Evolutionary conservation across 2,329 filamentous ascomycete genomes (phyloP).

Genomic region (Emergomyces africanus): DNA sequence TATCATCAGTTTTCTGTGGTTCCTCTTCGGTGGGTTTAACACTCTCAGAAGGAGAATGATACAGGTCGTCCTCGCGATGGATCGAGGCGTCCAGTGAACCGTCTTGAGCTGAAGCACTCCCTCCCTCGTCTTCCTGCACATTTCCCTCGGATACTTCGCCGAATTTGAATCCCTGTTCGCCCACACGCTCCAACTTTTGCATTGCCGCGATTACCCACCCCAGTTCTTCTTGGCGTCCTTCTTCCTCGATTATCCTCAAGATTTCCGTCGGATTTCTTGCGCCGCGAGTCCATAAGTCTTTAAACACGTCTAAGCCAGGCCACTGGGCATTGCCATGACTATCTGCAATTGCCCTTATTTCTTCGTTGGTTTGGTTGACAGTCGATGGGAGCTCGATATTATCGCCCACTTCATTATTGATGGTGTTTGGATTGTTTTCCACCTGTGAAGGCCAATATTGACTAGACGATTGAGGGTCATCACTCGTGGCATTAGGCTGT

Average conservation of each 20-base stretch:
- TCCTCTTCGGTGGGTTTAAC: background rate
- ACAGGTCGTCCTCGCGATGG: background rate
- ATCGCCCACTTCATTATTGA: background rate
- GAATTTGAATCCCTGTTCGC: background rate
- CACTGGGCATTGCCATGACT: background rate
- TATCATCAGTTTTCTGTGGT: background rate
- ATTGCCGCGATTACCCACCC: conserved; percentile 48
- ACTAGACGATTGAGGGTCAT: background rate
- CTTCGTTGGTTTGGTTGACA: background rate
- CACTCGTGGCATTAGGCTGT: background rate
- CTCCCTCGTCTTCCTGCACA: background rate
- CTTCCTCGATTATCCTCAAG: conserved; percentile 47
- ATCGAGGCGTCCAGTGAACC: background rate
- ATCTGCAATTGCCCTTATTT: background rate
- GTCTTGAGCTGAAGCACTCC: background rate
- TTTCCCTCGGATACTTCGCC: background rate
- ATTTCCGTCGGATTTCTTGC: conserved; percentile 48
- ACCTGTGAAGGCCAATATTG: background rate
- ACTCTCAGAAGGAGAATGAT: background rate
- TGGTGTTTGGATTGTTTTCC: background rate
- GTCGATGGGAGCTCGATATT: background rate
- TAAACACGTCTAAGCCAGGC: conserved; percentile 32
- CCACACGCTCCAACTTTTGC: conserved; percentile 17
- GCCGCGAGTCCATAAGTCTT: conserved; percentile 46
- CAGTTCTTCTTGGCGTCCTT: conserved; percentile 46